Base-by-base conservation (phyloP, 2,329 filamentous ascomycete genomes). In the Diaporthe sp. region DNA sequence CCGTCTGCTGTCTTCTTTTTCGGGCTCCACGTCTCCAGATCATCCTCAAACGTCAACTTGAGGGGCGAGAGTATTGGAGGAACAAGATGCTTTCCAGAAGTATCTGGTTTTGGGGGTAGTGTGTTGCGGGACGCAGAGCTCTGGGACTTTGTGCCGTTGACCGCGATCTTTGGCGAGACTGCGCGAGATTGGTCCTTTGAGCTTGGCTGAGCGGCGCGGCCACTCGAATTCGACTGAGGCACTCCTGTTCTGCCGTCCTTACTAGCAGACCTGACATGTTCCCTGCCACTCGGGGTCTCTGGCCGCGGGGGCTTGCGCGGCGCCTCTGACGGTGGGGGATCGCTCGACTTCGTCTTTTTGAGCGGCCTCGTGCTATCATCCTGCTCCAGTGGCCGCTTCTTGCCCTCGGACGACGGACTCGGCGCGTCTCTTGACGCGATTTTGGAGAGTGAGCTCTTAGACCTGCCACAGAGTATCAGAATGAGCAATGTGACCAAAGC, bases 31-130 rank as follows among this genome's bases (percentile, higher is more conserved):
- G 35, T 78, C 73, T 82, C 80, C 22, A 81, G 78, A 55, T 84
- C 78, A 27, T 84, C 83, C 44, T 86, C 85, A 35, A 88, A 83
- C 50, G 83, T 84, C 15, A 89, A 82, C 25, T 71, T 85, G 1
- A 89, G 81, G 1, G 89, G 89, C 0, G 89, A 91, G 19, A 91
- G 78, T 39, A 91, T 78, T 3, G 86, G 87, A 12, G 89, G 89
- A 9, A 91, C 82, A 32, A 81, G 80, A 35, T 84, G 76, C 76
- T 85, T 86, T 2, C 82, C 78, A 15, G 80, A 79, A 7, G 77
- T 78, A 27, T 87, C 85, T 27, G 79, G 65, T 77, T 86, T 86
- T 75, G 78, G 83, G 17, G 85, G 82, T 8, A 82, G 81, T 58
- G 78, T 79, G 72, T 82, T 83, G 39, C 79, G 84, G 77, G 78